Conservation (phyloP, 116 monocot genomes). For the Dioscorea cayenensis region DNA sequence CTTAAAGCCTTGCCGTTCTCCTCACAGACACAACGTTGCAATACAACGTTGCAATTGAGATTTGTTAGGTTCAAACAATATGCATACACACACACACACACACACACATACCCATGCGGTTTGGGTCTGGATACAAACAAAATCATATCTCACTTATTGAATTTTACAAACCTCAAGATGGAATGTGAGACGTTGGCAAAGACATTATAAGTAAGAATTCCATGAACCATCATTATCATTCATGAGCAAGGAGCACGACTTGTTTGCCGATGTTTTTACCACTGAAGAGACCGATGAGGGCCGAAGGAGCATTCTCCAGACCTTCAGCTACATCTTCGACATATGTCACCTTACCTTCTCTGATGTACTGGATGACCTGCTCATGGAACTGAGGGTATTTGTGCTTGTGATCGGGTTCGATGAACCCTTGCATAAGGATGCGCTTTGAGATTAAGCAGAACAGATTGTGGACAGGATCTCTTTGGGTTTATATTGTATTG, state of each 20-base stretch:
- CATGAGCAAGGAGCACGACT: slow-evolving; percentile 35
- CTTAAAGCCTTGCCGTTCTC: too few species aligned
- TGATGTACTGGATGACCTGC: slow-evolving; percentile 36
- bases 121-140: too few species aligned
- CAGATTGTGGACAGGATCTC: slow-evolving; percentile 36
- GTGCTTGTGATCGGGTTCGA: slow-evolving; percentile 42
- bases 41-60: too few species aligned
- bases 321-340: slow-evolving; percentile 63
- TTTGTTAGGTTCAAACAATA: too few species aligned
- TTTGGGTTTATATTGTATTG: slow-evolving; percentile 49
- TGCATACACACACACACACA: too few species aligned
- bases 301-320: slow-evolving; percentile 59
- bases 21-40: too few species aligned
- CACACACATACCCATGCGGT: too few species aligned
- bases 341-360: slow-evolving; percentile 50
- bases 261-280: slow-evolving; percentile 75
- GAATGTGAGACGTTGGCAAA: too few species aligned
- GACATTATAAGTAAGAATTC: too few species aligned
- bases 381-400: slow-evolving; percentile 49
- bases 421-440: slow-evolving; percentile 51
- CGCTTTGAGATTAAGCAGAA: slow-evolving; percentile 37
- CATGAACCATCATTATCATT: slow-evolving; percentile 13
- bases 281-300: slow-evolving; percentile 56
- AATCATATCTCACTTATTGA: too few species aligned
- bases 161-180: too few species aligned